A percentile compares a stretch with the other conserved stretches of the same genome.
Evolutionary conservation across 2,329 filamentous ascomycete genomes (phyloP).

Genomic region (Diaporthe sp.): DNA sequence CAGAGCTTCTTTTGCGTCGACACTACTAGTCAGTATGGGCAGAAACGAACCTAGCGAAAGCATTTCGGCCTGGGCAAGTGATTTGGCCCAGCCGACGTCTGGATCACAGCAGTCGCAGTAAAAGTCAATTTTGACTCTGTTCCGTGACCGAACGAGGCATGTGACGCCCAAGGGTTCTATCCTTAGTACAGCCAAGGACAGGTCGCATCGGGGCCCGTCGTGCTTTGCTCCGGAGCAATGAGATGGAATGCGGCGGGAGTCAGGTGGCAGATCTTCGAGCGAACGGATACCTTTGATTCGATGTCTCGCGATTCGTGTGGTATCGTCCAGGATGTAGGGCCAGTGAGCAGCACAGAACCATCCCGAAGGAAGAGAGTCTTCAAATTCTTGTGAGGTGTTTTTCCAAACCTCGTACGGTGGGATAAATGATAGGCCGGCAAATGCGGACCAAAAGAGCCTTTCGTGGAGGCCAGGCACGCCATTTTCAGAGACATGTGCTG

Average conservation of each 20-base stretch:
- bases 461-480: too few relatives aligned
- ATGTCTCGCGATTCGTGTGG: neutral
- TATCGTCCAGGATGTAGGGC: neutral
- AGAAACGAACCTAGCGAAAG: too few relatives aligned
- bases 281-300: fast-evolving
- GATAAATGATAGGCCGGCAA: neutral
- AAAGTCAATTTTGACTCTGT: neutral
- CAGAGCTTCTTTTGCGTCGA: too few relatives aligned
- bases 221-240: neutral
- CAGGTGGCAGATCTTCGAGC: neutral
- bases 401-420: neutral
- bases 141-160: neutral
- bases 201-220: neutral
- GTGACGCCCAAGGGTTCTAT: neutral
- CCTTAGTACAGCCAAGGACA: neutral
- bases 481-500: too few relatives aligned
- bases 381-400: neutral
- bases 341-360: neutral
- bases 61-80: too few relatives aligned
- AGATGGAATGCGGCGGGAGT: fast-evolving
- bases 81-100: neutral
- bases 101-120: neutral
- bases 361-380: neutral
- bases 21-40: too few relatives aligned
- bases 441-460: neutral